phyloP scores from a whole-genome alignment of 1,284 basidiomycete species.

The Puccinia novopanici region DNA sequence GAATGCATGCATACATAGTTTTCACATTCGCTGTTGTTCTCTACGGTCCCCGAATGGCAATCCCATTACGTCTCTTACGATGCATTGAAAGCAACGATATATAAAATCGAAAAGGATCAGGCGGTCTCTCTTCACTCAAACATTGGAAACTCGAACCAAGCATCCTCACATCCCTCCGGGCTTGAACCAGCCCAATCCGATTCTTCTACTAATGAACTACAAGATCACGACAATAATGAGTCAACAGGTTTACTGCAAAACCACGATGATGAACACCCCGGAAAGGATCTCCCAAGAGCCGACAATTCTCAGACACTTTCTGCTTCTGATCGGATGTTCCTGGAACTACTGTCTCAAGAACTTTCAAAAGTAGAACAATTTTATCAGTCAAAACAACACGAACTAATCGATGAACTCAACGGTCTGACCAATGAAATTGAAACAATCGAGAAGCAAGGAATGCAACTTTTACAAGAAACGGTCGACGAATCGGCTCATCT shows the following conservation, averaged over 20 bases:
- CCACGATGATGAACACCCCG: background rate
- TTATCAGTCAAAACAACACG: conserved; percentile 17
- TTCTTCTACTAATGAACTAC: background rate
- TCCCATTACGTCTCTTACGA: conserved; percentile 35
- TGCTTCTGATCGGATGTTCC: conserved; percentile 15
- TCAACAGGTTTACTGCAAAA: conserved; percentile 22
- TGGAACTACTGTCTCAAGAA: conserved; percentile 25
- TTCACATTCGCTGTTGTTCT: conserved; percentile 33
- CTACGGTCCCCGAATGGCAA: conserved; percentile 40
- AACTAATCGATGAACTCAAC: conserved; percentile 16
- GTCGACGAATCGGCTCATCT: background rate
- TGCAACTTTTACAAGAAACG: conserved; percentile 7
- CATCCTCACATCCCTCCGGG: background rate
- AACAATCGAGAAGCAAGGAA: conserved; percentile 8
- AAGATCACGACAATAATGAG: conserved; percentile 13
- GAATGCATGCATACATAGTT: background rate
- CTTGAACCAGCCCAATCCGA: conserved; percentile 1
- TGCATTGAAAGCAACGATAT: conserved; percentile 35
- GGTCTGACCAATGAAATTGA: conserved; percentile 20
- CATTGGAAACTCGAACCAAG: background rate
- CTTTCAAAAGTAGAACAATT: conserved; percentile 29
- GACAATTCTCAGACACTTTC: no score
- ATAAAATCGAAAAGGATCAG: conserved; percentile 26
- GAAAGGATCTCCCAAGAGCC: no score
- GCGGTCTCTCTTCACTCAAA: background rate